Percentiles rank a stretch among this genome's conserved stretches.
Evolutionary conservation across 345 rosid species (phyloP).

Genomic region (Rhizophora apiculata): DNA sequence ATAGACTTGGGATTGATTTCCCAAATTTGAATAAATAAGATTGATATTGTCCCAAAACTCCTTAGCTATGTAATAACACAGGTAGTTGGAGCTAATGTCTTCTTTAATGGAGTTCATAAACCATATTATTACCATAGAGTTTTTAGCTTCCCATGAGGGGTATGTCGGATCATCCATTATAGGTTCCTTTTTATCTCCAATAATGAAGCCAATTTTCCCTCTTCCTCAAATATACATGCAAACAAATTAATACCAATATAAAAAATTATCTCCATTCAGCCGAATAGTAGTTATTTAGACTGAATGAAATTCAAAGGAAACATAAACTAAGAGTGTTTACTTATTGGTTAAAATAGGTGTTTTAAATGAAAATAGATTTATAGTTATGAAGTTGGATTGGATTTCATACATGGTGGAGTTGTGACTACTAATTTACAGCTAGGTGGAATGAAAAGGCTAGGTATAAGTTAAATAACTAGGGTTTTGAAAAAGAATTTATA

Average conservation of each 20-base stretch:
- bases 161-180: not conserved
- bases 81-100: constrained; percentile 9
- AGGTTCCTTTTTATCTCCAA: not conserved
- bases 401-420: too few species aligned
- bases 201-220: constrained; percentile 1
- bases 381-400: too few species aligned
- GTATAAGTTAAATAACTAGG: too few species aligned
- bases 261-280: constrained; percentile 1
- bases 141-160: constrained; percentile 3
- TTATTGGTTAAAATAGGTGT: too few species aligned
- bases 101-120: not conserved
- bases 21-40: constrained; percentile 5
- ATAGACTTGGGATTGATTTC: constrained; percentile 7
- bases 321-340: too few species aligned
- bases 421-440: too few species aligned
- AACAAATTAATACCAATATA: not conserved
- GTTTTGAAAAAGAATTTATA: too few species aligned
- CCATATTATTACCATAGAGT: constrained; percentile 19
- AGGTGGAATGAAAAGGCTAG: too few species aligned
- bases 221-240: not conserved
- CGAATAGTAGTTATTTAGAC: not conserved
- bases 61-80: constrained; percentile 9
- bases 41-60: constrained; percentile 14
- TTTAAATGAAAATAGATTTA: too few species aligned
- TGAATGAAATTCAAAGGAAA: too few species aligned